phyloP scores from a whole-genome alignment of 495 filamentous ascomycete genomes.

The Lepidopterella palustris region DNA sequence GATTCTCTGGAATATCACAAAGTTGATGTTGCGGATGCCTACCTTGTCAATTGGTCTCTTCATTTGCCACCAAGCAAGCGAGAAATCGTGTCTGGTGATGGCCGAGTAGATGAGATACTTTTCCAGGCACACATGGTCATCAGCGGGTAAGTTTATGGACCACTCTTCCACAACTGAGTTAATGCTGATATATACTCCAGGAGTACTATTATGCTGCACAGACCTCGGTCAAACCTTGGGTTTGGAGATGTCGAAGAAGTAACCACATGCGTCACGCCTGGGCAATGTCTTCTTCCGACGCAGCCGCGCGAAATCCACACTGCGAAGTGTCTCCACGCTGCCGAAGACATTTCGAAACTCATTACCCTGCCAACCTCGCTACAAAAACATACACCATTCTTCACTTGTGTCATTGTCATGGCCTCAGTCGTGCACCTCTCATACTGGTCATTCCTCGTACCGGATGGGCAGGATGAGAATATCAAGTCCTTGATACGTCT shows the following conservation, averaged over 20 bases:
- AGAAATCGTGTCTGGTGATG: conserved; percentile 59
- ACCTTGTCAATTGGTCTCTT: conserved; percentile 75
- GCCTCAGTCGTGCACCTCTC: conserved; percentile 54
- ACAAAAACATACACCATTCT: conserved; percentile 76
- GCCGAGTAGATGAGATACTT: conserved; percentile 78
- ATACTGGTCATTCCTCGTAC: conserved; percentile 62
- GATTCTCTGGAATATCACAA: conserved; percentile 22
- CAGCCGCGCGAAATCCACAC: conserved; percentile 49
- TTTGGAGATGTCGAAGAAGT: conserved; percentile 28
- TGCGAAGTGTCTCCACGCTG: conserved; percentile 70
- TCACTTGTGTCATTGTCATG: conserved; percentile 69
- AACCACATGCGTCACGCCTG: conserved; percentile 25
- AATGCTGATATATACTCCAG: conserved; percentile 30
- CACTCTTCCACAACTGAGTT: background rate
- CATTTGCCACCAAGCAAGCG: conserved; percentile 72
- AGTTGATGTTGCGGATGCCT: conserved; percentile 57
- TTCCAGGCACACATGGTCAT: conserved; percentile 86
- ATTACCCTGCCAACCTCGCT: conserved; percentile 69
- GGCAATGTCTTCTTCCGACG: conserved; percentile 23
- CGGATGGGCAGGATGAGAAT: conserved; percentile 58
- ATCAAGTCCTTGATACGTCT: conserved; percentile 71
- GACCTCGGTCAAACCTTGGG: conserved; percentile 49
- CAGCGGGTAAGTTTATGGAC: conserved; percentile 43
- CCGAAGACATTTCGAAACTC: conserved; percentile 69
- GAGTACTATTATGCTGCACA: conserved; percentile 67